A percentile compares a stretch with the other conserved stretches of the same genome.
These are phyloP conservation scores for Periconia sp. DNA, from an alignment of 2,329 filamentous ascomycete species.

Conservation along the genomic window DNA sequence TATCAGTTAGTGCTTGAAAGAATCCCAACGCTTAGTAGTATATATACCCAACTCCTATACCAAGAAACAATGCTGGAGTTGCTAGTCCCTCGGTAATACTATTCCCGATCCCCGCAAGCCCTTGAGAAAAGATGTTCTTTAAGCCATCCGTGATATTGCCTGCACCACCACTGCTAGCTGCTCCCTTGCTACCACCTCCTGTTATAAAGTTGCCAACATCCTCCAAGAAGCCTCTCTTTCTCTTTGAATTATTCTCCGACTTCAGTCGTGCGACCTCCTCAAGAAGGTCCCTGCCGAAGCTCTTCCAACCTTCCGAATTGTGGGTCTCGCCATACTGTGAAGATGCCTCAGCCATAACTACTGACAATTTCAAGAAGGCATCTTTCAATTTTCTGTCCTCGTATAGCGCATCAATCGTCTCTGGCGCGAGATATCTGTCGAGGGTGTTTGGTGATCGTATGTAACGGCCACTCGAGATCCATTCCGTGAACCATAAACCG, in stretches of 20 bases:
- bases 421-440: slow-evolving; percentile 16
- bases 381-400: slow-evolving; percentile 23
- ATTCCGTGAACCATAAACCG: slow-evolving; percentile 18
- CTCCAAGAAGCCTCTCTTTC: slow-evolving; percentile 11
- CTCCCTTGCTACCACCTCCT: slow-evolving; percentile 1
- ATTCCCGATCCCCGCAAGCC: slow-evolving; percentile 13
- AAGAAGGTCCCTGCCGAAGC: slow-evolving; percentile 19
- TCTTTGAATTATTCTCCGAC: not conserved
- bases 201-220: slow-evolving; percentile 10
- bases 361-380: slow-evolving; percentile 24
- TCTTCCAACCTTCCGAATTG: slow-evolving; percentile 12
- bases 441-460: slow-evolving; percentile 8
- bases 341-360: slow-evolving; percentile 22
- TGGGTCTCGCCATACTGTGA: slow-evolving; percentile 18
- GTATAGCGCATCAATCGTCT: slow-evolving; percentile 27
- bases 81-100: slow-evolving; percentile 16
- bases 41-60: slow-evolving; percentile 32
- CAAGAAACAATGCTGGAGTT: slow-evolving; percentile 31
- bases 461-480: slow-evolving; percentile 1
- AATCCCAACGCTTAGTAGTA: not conserved
- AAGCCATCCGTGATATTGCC: slow-evolving; percentile 17
- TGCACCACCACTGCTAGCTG: not conserved
- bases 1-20: slow-evolving; percentile 6
- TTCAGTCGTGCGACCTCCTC: slow-evolving; percentile 11
- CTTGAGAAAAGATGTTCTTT: slow-evolving; percentile 6